phyloP scores from a whole-genome alignment of 2,329 filamentous ascomycete genomes.

The Sphaerulina populicola region DNA sequence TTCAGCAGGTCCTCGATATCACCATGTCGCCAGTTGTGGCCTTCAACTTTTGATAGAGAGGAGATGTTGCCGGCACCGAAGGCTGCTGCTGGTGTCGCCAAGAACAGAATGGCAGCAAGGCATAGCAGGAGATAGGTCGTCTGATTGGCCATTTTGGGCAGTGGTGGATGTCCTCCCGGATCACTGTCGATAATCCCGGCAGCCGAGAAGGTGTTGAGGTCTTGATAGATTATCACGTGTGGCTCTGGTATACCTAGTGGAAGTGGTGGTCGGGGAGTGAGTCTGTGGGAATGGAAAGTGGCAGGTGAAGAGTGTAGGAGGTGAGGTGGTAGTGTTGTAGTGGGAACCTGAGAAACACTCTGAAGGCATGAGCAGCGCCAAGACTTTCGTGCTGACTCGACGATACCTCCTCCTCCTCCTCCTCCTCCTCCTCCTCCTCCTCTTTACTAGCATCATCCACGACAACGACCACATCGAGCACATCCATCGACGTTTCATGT shows the following conservation, averaged over 20 bases:
- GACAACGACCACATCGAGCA: background rate
- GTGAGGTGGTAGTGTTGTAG: too few species aligned
- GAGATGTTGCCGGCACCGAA: conserved; percentile 46
- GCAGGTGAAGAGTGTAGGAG: too few species aligned
- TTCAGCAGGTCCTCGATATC: conserved; percentile 47
- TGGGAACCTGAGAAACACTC: too few species aligned
- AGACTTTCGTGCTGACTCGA: background rate
- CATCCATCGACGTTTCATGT: background rate
- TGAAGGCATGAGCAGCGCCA: background rate
- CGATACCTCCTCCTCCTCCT: too few species aligned
- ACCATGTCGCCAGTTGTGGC: conserved; percentile 47
- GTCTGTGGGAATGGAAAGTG: too few species aligned
- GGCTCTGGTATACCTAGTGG: too few species aligned
- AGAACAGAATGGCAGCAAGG: conserved; percentile 23
- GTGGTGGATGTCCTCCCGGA: background rate
- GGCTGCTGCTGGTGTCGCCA: conserved; percentile 27
- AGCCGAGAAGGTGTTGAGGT: too few species aligned
- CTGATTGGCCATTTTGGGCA: conserved; percentile 9
- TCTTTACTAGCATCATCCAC: background rate
- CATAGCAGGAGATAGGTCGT: conserved; percentile 23
- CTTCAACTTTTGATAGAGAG: conserved; percentile 38
- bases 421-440: too few species aligned
- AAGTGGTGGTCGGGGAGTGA: too few species aligned
- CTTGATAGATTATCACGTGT: too few species aligned
- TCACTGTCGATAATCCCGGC: too few species aligned